Evolutionary conservation across 768 basidiomycete species (phyloP), one percentile per base, ranked within the genome.

Genomic region (Coprinopsis strossmayeri): DNA sequence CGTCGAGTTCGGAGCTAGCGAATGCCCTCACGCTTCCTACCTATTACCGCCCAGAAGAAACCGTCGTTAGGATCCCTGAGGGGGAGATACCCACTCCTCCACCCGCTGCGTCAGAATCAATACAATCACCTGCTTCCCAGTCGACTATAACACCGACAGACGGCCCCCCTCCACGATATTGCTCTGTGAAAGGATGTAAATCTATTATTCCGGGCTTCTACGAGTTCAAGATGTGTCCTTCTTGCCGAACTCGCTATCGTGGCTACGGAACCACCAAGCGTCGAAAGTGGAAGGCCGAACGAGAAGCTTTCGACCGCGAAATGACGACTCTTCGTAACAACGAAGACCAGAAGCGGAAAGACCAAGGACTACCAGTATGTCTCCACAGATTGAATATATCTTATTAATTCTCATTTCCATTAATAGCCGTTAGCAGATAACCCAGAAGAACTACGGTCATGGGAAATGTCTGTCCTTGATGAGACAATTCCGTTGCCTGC

Each of bases 131-230:
- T n/a, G n/a, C n/a, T n/a, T n/a, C n/a, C n/a, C n/a, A n/a, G n/a
- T n/a, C n/a, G n/a, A n/a, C n/a, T n/a, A n/a, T n/a, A n/a, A n/a
- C n/a, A n/a, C n/a, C n/a, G n/a, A n/a, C 18, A 26, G 34, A 25
- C n/a, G 34, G 17, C 10, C n/a, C 34, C 5, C 34, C 51, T 9
- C 57, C 64, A 2, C 68, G 75, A 5, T 67, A 62, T 42, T 79
- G 78, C 53, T 75, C 79, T 2, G 76, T 78, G 48, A 77, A 76
- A 59, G 78, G 77, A 11, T 80, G 79, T 61, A 78, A 74, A 54
- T 61, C 61, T 3, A 55, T 69, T 48, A 67, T 80, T 24, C 60
- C 69, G 20, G 68, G 74, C 10, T 57, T 47, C 0, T 69, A 69
- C 49, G 58, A 60, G 25, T 72, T 59, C 60, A 72, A 69, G 51